A percentile compares a stretch with the other conserved stretches of the same genome.
These are phyloP conservation scores for Blastobotrys apis DNA, from an alignment of 1,139 yeast genomes.

Conservation along the genomic window DNA sequence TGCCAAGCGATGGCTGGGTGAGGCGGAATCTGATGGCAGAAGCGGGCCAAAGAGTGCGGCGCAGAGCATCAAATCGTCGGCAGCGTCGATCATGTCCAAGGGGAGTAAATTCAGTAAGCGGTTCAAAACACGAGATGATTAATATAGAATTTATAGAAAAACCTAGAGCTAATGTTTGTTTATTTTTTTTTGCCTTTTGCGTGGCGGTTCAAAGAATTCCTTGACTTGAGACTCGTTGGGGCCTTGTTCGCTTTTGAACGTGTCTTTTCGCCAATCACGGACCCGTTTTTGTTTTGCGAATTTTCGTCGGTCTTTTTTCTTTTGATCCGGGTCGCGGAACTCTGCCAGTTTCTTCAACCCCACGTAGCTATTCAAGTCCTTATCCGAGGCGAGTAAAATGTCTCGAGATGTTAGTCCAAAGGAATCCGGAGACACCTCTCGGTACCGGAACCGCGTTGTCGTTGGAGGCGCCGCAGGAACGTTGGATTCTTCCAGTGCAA, in stretches of 20 bases:
- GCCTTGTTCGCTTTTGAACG: conserved; percentile 64
- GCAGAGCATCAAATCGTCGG: conserved; percentile 16
- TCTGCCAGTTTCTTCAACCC: conserved; percentile 94
- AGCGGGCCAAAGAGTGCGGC: conserved; percentile 2
- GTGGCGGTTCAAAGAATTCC: background rate
- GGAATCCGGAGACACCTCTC: conserved; percentile 93
- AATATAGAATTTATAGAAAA: background rate
- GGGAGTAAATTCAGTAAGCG: conserved; percentile 7
- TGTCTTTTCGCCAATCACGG: conserved; percentile 85
- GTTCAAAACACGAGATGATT: background rate
- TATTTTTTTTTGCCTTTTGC: conserved; percentile 17
- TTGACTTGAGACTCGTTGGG: conserved; percentile 37
- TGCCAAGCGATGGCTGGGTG: conserved; percentile 26
- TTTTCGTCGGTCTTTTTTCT: conserved; percentile 76
- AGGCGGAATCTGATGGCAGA: conserved; percentile 14
- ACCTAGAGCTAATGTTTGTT: background rate
- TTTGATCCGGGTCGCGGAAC: conserved; percentile 70
- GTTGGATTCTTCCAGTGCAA: conserved; percentile 30
- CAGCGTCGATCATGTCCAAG: conserved; percentile 21
- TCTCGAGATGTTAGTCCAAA: conserved; percentile 85
- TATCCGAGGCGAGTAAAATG: conserved; percentile 84
- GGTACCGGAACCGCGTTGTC: conserved; percentile 71
- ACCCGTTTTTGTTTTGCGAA: conserved; percentile 77
- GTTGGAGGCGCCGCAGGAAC: conserved; percentile 41
- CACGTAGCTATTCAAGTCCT: conserved; percentile 72